phyloP scores from a whole-genome alignment of 2,329 filamentous ascomycete species.

The Pestalotiopsis sp. region DNA sequence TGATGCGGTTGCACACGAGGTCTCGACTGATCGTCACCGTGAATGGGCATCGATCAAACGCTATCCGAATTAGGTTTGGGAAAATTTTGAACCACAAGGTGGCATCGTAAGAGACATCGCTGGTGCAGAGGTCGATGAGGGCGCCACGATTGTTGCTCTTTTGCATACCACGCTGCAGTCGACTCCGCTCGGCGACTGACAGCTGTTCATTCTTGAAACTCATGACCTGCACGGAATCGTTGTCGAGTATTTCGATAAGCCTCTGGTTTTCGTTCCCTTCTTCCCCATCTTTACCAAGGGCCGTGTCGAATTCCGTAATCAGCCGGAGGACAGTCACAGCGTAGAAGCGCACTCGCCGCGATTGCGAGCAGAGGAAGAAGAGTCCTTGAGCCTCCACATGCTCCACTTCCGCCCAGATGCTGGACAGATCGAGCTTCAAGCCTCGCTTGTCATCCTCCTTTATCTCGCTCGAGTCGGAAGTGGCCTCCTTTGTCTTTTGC shows the following conservation, averaged over 20 bases:
- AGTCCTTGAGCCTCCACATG: constrained; percentile 95
- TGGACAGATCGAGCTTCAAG: constrained; percentile 81
- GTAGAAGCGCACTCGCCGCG: constrained; percentile 83
- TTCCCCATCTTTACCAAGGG: constrained; percentile 69
- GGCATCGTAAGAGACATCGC: constrained; percentile 91
- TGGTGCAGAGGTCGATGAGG: constrained; percentile 90
- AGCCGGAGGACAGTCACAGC: constrained; percentile 90
- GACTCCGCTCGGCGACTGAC: constrained; percentile 88
- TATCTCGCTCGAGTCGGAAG: constrained; percentile 65
- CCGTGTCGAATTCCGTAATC: constrained; percentile 91
- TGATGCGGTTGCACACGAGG: constrained; percentile 86
- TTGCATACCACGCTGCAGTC: constrained; percentile 86
- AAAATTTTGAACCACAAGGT: constrained; percentile 98
- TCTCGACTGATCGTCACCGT: constrained; percentile 90
- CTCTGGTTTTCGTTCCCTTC: constrained; percentile 67
- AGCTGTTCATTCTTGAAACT: constrained; percentile 90
- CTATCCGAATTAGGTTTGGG: constrained; percentile 88
- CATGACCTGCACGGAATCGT: constrained; percentile 85
- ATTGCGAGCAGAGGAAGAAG: constrained; percentile 97
- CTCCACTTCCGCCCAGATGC: constrained; percentile 90
- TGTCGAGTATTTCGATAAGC: constrained; percentile 90
- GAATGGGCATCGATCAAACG: constrained; percentile 88
- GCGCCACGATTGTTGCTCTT: constrained; percentile 83
- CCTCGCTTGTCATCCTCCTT: constrained; percentile 69
- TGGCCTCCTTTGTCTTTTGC: constrained; percentile 77